Evolutionary conservation across 495 filamentous ascomycete species (phyloP).

Genomic region (Emericellopsis terricola): DNA sequence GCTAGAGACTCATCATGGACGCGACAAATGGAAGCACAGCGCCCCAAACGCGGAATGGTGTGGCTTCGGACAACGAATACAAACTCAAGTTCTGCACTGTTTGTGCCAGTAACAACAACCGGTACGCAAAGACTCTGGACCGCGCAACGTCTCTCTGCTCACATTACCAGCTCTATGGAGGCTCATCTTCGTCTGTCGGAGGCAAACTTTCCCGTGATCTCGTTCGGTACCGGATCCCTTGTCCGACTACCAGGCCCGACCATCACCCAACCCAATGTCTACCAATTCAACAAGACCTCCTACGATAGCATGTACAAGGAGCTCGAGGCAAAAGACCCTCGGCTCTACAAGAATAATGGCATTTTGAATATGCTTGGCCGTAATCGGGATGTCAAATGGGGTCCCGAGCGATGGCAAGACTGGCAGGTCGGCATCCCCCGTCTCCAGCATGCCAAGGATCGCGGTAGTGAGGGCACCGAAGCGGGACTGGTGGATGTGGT

Average conservation of each 20-base stretch:
- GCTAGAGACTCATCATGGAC: conserved; percentile 12
- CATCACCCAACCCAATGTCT: conserved; percentile 85
- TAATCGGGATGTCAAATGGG: conserved; percentile 82
- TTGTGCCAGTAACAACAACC: conserved; percentile 92
- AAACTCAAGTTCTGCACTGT: conserved; percentile 96
- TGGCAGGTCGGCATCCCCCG: conserved; percentile 81
- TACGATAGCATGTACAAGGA: conserved; percentile 88
- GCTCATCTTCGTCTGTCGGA: conserved; percentile 78
- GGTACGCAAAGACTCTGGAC: conserved; percentile 30
- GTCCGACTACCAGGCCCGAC: conserved; percentile 87
- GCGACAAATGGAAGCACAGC: conserved; percentile 10
- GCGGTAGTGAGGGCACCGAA: conserved; percentile 63
- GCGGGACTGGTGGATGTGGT: conserved; percentile 86
- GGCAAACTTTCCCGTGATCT: conserved; percentile 84
- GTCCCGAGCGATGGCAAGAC: conserved; percentile 95
- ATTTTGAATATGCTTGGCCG: conserved; percentile 89
- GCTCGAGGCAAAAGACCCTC: conserved; percentile 64
- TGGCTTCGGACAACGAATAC: conserved; percentile 29
- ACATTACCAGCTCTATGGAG: conserved; percentile 66
- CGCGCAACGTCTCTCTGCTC: too few species aligned
- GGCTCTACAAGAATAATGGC: conserved; percentile 81
- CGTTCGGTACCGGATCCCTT: conserved; percentile 90
- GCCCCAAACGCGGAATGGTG: conserved; percentile 19
- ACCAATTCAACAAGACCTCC: conserved; percentile 87
- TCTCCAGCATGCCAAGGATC: conserved; percentile 41